Percentiles rank a stretch among this genome's conserved stretches.
Evolutionary conservation across 2,329 filamentous ascomycete genomes (phyloP).

Genomic region (Epichloe gansuensis): DNA sequence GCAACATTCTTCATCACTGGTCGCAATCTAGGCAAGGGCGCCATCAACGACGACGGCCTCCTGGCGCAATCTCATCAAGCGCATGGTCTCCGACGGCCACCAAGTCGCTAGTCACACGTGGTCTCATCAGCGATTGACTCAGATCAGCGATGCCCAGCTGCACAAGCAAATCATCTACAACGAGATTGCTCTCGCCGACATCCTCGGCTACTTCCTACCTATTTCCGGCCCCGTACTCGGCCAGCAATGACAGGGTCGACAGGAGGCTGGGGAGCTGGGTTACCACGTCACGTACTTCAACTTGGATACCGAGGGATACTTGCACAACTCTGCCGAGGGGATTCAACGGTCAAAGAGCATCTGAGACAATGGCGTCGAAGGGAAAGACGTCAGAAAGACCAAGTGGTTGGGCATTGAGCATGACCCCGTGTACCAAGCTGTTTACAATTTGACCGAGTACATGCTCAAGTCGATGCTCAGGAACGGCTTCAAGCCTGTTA

Average conservation of each 20-base stretch:
- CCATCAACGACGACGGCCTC: conserved; percentile 27
- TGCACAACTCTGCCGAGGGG: conserved; percentile 35
- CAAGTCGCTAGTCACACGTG: conserved; percentile 46
- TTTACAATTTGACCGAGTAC: conserved; percentile 29
- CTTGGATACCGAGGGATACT: conserved; percentile 48
- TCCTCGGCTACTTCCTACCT: conserved; percentile 29
- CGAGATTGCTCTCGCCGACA: conserved; percentile 29
- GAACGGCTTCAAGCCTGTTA: conserved; percentile 33
- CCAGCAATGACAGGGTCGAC: conserved; percentile 27
- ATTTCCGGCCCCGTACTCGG: conserved; percentile 37
- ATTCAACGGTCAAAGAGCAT: conserved; percentile 33
- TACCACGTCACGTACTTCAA: conserved; percentile 50
- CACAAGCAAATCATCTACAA: conserved; percentile 29
- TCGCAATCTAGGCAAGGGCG: conserved; percentile 26
- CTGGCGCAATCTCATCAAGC: conserved; percentile 25
- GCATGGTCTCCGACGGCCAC: conserved; percentile 42
- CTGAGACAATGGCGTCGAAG: conserved; percentile 26
- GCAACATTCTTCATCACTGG: conserved; percentile 28
- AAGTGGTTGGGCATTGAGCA: conserved; percentile 42
- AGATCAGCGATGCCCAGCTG: conserved; percentile 20
- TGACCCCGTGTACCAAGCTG: conserved; percentile 34
- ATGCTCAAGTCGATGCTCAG: conserved; percentile 28
- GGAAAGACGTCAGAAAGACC: conserved; percentile 10
- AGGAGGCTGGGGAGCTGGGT: conserved; percentile 30
- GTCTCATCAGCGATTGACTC: conserved; percentile 32